These are phyloP conservation scores for Solanum hybrid DNA, from an alignment of 305 asterid species.

Conservation along the genomic window DNA sequence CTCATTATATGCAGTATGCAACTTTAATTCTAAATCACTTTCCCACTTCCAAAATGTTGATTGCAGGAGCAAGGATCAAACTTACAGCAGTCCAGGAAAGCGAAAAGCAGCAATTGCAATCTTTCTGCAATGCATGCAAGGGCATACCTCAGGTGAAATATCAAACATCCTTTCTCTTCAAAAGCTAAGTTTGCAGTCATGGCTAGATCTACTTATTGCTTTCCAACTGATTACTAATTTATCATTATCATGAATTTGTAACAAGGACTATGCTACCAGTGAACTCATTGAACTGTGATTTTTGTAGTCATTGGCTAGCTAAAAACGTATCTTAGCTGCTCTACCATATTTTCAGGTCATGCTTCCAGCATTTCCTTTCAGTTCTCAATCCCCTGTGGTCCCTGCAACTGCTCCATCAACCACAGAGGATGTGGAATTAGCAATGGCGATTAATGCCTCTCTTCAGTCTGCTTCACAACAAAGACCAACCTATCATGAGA, in stretches of 20 bases:
- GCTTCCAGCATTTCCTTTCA: conserved; percentile 47
- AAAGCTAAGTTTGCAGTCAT: background rate
- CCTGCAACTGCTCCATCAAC: conserved; percentile 46
- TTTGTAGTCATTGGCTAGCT: background rate
- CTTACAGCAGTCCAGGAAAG: conserved; percentile 52
- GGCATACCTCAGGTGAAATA: conserved; percentile 88
- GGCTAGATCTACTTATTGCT: background rate
- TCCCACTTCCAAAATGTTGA: background rate
- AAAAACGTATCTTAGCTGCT: background rate
- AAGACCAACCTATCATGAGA: conserved; percentile 18
- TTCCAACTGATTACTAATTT: background rate
- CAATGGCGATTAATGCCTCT: conserved; percentile 60
- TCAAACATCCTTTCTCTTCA: background rate
- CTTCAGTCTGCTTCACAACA: conserved; percentile 34
- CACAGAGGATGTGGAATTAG: conserved; percentile 45
- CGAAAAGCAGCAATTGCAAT: conserved; percentile 58
- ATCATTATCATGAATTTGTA: background rate
- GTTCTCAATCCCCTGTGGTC: conserved; percentile 24
- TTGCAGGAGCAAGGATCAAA: conserved; percentile 58
- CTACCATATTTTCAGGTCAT: conserved; percentile 39
- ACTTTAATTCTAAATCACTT: background rate
- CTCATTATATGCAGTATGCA: background rate
- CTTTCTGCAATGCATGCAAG: conserved; percentile 89
- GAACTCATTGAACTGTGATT: background rate
- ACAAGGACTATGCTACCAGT: background rate